A percentile compares a stretch with the other conserved stretches of the same genome.
These are phyloP conservation scores for Triangularia verruculosa DNA, from an alignment of 2,329 filamentous ascomycete species.

Conservation along the genomic window DNA sequence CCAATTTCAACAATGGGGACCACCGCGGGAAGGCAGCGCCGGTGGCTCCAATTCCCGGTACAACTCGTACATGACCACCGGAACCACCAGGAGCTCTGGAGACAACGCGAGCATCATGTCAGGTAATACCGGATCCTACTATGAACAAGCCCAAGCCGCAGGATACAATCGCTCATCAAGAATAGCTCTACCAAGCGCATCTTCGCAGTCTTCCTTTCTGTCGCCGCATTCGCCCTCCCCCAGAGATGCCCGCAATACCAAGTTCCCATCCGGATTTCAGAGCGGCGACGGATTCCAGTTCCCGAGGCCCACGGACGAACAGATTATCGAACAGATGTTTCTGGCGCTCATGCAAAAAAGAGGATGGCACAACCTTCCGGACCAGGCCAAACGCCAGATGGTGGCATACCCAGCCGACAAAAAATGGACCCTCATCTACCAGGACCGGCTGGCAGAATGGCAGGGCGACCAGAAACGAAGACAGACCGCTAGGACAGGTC, in stretches of 20 bases:
- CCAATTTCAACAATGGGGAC: slow-evolving; percentile 76
- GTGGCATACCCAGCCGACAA: slow-evolving; percentile 89
- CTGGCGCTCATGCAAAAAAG: slow-evolving; percentile 93
- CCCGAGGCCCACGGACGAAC: slow-evolving; percentile 73
- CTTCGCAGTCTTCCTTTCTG: slow-evolving; percentile 54
- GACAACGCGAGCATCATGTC: slow-evolving; percentile 56
- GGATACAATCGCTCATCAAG: slow-evolving; percentile 45
- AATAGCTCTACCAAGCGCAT: slow-evolving; percentile 53
- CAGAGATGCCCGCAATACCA: slow-evolving; percentile 49
- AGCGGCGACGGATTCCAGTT: slow-evolving; percentile 57
- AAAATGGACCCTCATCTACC: slow-evolving; percentile 96
- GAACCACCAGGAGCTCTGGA: slow-evolving; percentile 52
- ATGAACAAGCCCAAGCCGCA: slow-evolving; percentile 35
- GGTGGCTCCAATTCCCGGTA: slow-evolving; percentile 57
- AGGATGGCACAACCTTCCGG: slow-evolving; percentile 94
- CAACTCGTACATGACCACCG: slow-evolving; percentile 60
- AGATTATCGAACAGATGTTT: slow-evolving; percentile 86
- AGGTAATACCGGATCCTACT: slow-evolving; percentile 49
- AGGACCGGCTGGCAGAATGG: slow-evolving; percentile 89
- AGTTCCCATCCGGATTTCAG: slow-evolving; percentile 42
- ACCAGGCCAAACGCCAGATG: slow-evolving; percentile 94
- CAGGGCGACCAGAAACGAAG: slow-evolving; percentile 91
- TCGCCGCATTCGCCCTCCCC: slow-evolving; percentile 50
- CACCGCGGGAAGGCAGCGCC: slow-evolving; percentile 52
- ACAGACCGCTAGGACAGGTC: slow-evolving; percentile 68